Percentiles rank a stretch among this genome's conserved stretches.
phyloP scores from a whole-genome alignment of 73 alveolate species.

The Paramecium tetraurelia region DNA sequence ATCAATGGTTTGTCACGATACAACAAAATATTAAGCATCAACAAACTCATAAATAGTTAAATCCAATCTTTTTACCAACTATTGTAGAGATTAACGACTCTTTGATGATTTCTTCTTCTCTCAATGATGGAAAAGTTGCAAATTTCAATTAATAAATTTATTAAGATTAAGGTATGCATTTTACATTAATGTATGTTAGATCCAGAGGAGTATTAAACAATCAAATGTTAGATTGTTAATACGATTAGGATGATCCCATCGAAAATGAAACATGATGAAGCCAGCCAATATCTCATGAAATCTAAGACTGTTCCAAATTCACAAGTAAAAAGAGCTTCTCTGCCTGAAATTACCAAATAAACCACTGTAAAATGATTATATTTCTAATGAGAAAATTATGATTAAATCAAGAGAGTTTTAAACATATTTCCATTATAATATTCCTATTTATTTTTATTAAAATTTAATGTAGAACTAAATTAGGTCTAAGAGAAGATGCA shows the following conservation, averaged over 20 bases:
- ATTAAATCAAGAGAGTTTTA: not conserved
- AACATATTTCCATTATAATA: not conserved
- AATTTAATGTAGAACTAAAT: not conserved
- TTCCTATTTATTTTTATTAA: not conserved
- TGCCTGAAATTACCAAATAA: not conserved
- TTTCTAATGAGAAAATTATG: not conserved
- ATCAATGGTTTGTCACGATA: constrained; percentile 20
- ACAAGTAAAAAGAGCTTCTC: not conserved
- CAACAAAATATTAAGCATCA: not conserved
- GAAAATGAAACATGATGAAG: not conserved
- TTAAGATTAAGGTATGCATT: not conserved
- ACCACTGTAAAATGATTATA: not conserved
- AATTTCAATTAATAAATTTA: not conserved
- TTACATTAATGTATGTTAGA: not conserved
- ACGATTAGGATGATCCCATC: not conserved
- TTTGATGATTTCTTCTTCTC: not conserved
- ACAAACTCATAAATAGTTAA: not conserved
- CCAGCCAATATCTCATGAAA: not conserved
- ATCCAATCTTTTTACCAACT: not conserved
- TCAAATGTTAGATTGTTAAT: not conserved
- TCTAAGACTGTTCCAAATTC: not conserved
- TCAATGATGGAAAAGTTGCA: not conserved
- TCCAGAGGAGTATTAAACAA: not conserved
- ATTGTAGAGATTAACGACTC: not conserved
- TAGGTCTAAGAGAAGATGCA: not conserved